Evolutionary conservation across 192 early-diverging fungal genomes (phyloP).

Genomic region (Linnemannia exigua): DNA sequence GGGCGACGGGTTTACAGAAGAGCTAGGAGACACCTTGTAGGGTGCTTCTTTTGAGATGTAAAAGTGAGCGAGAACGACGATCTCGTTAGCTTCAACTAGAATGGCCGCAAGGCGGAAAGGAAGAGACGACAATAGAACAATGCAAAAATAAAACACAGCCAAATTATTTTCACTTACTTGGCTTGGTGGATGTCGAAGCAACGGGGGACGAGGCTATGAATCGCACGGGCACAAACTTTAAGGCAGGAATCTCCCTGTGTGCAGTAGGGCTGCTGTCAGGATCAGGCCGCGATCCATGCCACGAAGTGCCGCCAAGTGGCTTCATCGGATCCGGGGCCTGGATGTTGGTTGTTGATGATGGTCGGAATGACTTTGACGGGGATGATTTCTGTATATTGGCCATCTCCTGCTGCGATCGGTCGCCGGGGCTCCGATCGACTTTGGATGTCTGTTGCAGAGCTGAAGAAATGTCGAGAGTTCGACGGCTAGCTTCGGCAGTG

Average conservation of each 20-base stretch:
- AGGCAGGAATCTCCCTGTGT: neutral
- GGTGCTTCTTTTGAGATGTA: neutral
- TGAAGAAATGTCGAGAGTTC: neutral
- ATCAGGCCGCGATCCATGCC: constrained; percentile 32
- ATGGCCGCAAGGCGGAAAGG: too few relatives aligned
- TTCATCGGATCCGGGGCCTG: neutral
- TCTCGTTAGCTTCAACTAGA: neutral
- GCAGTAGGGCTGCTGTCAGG: constrained; percentile 18
- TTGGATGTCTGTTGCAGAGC: neutral
- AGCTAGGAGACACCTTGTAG: neutral
- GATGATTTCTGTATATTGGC: neutral
- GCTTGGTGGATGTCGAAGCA: neutral
- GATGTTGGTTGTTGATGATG: neutral
- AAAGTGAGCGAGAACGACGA: neutral
- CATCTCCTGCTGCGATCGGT: constrained; percentile 10
- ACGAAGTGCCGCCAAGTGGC: neutral
- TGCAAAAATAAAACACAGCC: neutral
- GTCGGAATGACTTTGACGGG: neutral
- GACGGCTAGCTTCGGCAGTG: neutral
- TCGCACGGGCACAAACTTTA: neutral
- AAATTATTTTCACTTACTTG: constrained; percentile 9
- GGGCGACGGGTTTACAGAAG: neutral
- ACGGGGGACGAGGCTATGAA: neutral
- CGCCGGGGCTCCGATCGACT: constrained; percentile 1
- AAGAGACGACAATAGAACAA: neutral